These are phyloP conservation scores for Rosa chinensis DNA, from an alignment of 306 rosid genomes.

Conservation along the genomic window DNA sequence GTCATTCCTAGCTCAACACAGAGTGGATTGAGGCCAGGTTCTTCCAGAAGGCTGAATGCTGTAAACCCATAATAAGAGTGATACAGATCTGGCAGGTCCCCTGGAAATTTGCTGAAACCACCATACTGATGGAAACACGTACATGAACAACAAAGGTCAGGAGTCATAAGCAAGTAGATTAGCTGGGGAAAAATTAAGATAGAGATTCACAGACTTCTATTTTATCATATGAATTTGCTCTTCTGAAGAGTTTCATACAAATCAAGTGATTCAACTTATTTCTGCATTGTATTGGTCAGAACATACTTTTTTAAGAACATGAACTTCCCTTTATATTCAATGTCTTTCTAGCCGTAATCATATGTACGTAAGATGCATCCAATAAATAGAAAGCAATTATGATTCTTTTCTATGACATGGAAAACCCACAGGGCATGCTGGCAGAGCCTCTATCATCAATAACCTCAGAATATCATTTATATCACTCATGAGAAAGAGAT, in stretches of 20 bases:
- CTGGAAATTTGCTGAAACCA: conserved; percentile 85
- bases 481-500: background rate
- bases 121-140: conserved; percentile 62
- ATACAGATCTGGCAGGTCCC: conserved; percentile 65
- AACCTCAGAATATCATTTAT: background rate
- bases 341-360: background rate
- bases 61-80: conserved; percentile 82
- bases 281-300: background rate
- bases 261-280: background rate
- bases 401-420: background rate
- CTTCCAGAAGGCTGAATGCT: conserved; percentile 83
- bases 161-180: conserved; percentile 18
- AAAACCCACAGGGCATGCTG: background rate
- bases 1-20: conserved; percentile 68
- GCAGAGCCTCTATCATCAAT: conserved; percentile 1
- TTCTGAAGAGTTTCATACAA: background rate
- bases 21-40: conserved; percentile 60
- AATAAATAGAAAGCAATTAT: background rate
- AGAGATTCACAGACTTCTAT: background rate
- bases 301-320: background rate
- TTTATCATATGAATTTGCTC: background rate
- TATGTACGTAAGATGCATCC: background rate
- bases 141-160: conserved; percentile 23
- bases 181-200: background rate
- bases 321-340: conserved; percentile 1